Conservation (phyloP, 2,329 filamentous ascomycete species). For the Knufia petricola region DNA sequence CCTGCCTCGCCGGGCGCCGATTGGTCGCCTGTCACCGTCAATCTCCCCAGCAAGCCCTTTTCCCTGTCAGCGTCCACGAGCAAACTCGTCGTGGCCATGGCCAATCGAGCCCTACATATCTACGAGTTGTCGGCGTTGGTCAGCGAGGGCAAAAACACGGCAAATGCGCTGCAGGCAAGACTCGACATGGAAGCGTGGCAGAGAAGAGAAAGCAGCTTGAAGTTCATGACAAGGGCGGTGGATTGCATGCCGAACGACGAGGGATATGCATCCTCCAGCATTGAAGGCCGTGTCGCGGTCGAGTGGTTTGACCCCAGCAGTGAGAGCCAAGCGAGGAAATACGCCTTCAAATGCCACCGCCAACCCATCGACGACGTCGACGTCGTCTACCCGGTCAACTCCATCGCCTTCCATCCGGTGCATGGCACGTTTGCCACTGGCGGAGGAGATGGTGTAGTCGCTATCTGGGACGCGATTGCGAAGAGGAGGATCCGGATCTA, state of each 20-base stretch:
- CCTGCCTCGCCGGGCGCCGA: slow-evolving; percentile 41
- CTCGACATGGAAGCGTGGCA: slow-evolving; percentile 72
- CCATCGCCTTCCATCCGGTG: slow-evolving; percentile 75
- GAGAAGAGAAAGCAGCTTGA: slow-evolving; percentile 81
- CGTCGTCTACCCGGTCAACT: slow-evolving; percentile 84
- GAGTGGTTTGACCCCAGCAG: slow-evolving; percentile 93
- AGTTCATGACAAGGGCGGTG: slow-evolving; percentile 89
- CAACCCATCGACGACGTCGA: slow-evolving; percentile 62
- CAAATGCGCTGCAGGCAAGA: slow-evolving; percentile 32
- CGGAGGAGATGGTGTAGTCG: slow-evolving; percentile 84
- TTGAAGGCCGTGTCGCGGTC: slow-evolving; percentile 90
- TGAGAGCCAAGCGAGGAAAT: slow-evolving; percentile 84
- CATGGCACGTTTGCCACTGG: slow-evolving; percentile 80
- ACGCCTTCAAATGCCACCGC: slow-evolving; percentile 97
- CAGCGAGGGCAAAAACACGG: slow-evolving; percentile 42
- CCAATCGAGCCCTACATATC: slow-evolving; percentile 83
- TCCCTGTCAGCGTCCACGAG: slow-evolving; percentile 68
- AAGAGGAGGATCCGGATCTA: slow-evolving; percentile 87
- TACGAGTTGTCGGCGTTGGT: slow-evolving; percentile 71
- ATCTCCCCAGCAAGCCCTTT: slow-evolving; percentile 78
- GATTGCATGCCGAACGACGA: slow-evolving; percentile 95
- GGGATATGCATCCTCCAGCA: slow-evolving; percentile 83
- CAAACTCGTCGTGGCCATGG: slow-evolving; percentile 93
- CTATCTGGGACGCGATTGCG: slow-evolving; percentile 82
- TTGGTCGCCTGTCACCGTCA: slow-evolving; percentile 52